Percentiles rank a stretch among this genome's conserved stretches.
phyloP scores from a whole-genome alignment of 495 filamentous ascomycete genomes.

The Acidiella bohemica region DNA sequence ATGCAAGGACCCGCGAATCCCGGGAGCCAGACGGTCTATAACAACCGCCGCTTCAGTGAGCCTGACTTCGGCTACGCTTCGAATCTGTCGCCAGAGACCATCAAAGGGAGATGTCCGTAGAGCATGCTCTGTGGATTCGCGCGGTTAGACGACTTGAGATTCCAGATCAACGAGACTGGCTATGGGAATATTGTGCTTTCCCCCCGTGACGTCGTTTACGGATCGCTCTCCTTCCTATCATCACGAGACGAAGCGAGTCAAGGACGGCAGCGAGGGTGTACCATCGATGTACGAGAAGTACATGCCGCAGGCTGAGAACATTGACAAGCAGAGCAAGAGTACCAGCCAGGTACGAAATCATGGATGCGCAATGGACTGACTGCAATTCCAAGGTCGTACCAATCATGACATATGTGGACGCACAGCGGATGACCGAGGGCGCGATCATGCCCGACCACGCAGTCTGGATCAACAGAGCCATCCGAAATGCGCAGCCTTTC shows the following conservation, averaged over 20 bases:
- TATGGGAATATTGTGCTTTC: conserved; percentile 7
- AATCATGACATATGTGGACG: conserved; percentile 4
- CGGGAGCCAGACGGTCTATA: conserved; percentile 1
- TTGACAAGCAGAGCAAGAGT: conserved; percentile 1
- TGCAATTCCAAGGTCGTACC: background rate
- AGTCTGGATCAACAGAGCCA: conserved; percentile 9
- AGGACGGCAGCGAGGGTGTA: conserved; percentile 5
- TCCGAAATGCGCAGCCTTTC: conserved; percentile 3
- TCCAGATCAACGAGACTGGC: conserved; percentile 4
- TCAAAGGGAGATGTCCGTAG: conserved; percentile 3
- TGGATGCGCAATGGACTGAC: no score
- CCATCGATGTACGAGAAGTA: conserved; percentile 8
- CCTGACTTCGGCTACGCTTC: conserved; percentile 6
- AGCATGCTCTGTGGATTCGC: conserved; percentile 9
- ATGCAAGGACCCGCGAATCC: conserved; percentile 2
- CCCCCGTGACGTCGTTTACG: conserved; percentile 1
- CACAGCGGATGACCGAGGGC: conserved; percentile 1
- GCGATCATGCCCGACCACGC: conserved; percentile 5
- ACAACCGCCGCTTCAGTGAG: background rate
- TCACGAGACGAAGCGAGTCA: conserved; percentile 4
- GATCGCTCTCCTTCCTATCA: conserved; percentile 2
- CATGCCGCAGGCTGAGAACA: background rate
- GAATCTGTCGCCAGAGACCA: background rate
- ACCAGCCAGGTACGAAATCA: no score
- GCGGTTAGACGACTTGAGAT: background rate